Conservation (phyloP, 805 yeast genomes). For the Ogataea chonburiensis region DNA sequence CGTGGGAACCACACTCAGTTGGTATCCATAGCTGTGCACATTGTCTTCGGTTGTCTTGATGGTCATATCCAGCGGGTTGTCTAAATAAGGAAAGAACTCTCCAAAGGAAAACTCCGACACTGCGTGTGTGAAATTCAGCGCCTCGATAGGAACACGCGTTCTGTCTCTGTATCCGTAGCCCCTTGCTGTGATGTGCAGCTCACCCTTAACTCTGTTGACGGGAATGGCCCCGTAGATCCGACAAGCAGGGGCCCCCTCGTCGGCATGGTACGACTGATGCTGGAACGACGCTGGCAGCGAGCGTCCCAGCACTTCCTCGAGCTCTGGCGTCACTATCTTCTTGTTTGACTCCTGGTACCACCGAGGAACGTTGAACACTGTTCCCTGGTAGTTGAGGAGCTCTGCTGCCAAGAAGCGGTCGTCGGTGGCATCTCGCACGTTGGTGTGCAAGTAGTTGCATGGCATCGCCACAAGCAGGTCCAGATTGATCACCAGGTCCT, state of each 20-base stretch:
- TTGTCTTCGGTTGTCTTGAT: slow-evolving; percentile 53
- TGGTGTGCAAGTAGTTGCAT: slow-evolving; percentile 71
- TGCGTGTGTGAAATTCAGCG: slow-evolving; percentile 77
- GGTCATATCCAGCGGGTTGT: slow-evolving; percentile 85
- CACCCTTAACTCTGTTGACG: slow-evolving; percentile 83
- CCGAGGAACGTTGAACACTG: slow-evolving; percentile 53
- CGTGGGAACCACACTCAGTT: slow-evolving; percentile 82
- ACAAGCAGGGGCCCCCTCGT: slow-evolving; percentile 74
- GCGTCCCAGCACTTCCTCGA: slow-evolving; percentile 65
- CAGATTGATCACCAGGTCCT: slow-evolving; percentile 65
- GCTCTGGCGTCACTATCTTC: slow-evolving; percentile 52
- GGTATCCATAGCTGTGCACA: slow-evolving; percentile 59
- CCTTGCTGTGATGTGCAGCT: slow-evolving; percentile 76
- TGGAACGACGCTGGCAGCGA: slow-evolving; percentile 66
- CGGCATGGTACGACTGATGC: slow-evolving; percentile 38
- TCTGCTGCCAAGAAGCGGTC: slow-evolving; percentile 81
- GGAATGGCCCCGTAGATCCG: slow-evolving; percentile 81
- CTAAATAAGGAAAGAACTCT: slow-evolving; percentile 77
- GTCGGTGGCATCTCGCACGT: slow-evolving; percentile 71
- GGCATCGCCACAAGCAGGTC: slow-evolving; percentile 84
- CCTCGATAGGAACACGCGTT: slow-evolving; percentile 45
- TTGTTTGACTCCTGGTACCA: slow-evolving; percentile 45
- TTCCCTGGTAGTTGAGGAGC: slow-evolving; percentile 67
- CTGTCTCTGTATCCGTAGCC: slow-evolving; percentile 63
- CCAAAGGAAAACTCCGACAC: slow-evolving; percentile 90